Base-by-base conservation (phyloP, 164 flowering plant species). In the Kalanchoe fedtschenkoi region DNA sequence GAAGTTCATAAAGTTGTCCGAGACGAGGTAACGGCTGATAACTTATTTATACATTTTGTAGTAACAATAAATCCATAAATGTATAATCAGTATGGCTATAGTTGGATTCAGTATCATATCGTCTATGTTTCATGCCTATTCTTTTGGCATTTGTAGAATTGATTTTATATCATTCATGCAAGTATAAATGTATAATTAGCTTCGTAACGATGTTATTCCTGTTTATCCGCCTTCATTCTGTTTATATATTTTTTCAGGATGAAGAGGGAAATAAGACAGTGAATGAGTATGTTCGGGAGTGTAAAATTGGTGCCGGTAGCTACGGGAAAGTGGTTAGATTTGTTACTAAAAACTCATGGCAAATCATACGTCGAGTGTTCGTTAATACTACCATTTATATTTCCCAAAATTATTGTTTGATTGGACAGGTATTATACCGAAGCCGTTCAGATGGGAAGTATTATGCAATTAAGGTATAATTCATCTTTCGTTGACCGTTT, bases 311-410 rank as follows among this genome's bases (percentile, higher is more conserved):
- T 47, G 66, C 90, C 67, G 99, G 99, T 37, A 91, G 96, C 79
- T 95, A 91, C 61, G 97, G 96, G 3, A 95, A 95, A 95, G 97
- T 95, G 96, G 99, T 95, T 68, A 79, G 74, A 13, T 16, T 58
- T 33, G 39, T 8, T 58, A 9, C 39, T 33, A 17, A 30, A 58
- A n/a, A 57, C 35, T 32, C 22, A 32, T 13, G 9, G 38, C 5
- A 33, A 17, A 33, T 5, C 24, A 17, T 33, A n/a, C 7, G 1
- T 33, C n/a, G 17, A 6, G 2, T 17, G 24, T 34, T 34, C 34
- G 38, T 33, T 34, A 5, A 58, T 7, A 34, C 39, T 19, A 3
- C 7, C 21, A 19, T 4, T 19, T 21, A 37, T 5, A 1, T 6
- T 29, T 47, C 54, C n/a, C n/a, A n/a, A n/a, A 47, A 21, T 6